A percentile compares a stretch with the other conserved stretches of the same genome.
These are phyloP conservation scores for Musa balbisiana DNA, from an alignment of 202 grass and related monocot species.

Conservation along the genomic window DNA sequence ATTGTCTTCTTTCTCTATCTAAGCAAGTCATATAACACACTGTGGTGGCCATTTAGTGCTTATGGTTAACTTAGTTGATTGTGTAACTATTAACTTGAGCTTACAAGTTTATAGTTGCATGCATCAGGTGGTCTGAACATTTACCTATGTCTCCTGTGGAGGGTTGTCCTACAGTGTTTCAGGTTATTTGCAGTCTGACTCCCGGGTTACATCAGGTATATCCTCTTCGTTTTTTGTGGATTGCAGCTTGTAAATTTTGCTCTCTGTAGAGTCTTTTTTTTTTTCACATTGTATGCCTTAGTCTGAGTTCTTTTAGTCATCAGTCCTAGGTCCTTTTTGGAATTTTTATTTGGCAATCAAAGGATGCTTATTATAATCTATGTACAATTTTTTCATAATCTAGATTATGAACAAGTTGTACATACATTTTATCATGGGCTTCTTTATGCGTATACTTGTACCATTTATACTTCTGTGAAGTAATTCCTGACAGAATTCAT, in stretches of 20 bases:
- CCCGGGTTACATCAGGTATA: constrained; percentile 70
- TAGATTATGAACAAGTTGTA: too few species aligned
- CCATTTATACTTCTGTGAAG: background rate
- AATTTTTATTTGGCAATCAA: background rate
- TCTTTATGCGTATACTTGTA: background rate
- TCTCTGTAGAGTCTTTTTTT: constrained; percentile 1
- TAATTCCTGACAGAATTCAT: background rate
- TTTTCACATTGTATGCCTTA: background rate
- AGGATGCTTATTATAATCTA: constrained; percentile 1
- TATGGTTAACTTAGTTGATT: background rate
- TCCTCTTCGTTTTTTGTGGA: background rate
- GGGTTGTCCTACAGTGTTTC: constrained; percentile 76
- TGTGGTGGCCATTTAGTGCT: background rate
- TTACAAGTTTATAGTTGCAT: background rate
- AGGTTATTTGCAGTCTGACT: constrained; percentile 60
- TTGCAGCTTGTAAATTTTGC: background rate
- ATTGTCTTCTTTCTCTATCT: background rate
- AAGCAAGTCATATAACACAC: background rate
- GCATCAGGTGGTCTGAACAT: constrained; percentile 79
- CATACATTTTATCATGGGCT: background rate
- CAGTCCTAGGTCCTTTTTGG: background rate
- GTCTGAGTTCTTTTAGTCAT: background rate
- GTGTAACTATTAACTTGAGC: background rate
- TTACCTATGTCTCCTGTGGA: constrained; percentile 89
- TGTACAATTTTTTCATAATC: background rate